Evolutionary conservation across 2,329 filamentous ascomycete species (phyloP).

Genomic region (Hymenoscyphus salicellus): DNA sequence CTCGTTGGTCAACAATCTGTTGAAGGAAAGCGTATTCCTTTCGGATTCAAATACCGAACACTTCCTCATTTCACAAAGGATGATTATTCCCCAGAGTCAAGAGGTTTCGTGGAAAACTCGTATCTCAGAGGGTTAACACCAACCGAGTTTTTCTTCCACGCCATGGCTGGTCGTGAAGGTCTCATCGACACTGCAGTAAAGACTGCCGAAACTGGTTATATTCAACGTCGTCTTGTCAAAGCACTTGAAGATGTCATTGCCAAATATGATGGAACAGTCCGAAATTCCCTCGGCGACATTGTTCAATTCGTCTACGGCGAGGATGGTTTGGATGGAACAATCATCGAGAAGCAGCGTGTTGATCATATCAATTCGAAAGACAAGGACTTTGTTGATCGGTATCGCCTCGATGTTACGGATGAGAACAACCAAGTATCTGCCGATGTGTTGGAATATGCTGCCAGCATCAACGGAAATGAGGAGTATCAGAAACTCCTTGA

Average conservation of each 20-base stretch:
- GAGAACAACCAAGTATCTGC: constrained; percentile 53
- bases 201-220: constrained; percentile 98
- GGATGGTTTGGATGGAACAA: constrained; percentile 88
- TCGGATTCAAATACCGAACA: constrained; percentile 97
- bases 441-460: constrained; percentile 79
- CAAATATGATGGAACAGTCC: constrained; percentile 94
- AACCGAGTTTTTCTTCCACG: constrained; percentile 98
- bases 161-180: constrained; percentile 99
- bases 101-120: constrained; percentile 98
- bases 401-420: constrained; percentile 83
- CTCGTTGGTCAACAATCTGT: constrained; percentile 97
- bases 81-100: constrained; percentile 94
- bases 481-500: constrained; percentile 84
- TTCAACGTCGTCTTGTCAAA: constrained; percentile 96
- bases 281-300: constrained; percentile 94
- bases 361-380: constrained; percentile 81
- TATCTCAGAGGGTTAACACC: constrained; percentile 94
- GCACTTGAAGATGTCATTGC: constrained; percentile 96
- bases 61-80: constrained; percentile 98
- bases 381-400: constrained; percentile 73
- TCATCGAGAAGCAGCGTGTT: constrained; percentile 89
- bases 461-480: constrained; percentile 83
- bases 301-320: constrained; percentile 98
- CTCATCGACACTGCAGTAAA: constrained; percentile 99
- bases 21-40: constrained; percentile 97